Conservation (phyloP, 768 basidiomycete genomes). For the Mycena floridula region DNA sequence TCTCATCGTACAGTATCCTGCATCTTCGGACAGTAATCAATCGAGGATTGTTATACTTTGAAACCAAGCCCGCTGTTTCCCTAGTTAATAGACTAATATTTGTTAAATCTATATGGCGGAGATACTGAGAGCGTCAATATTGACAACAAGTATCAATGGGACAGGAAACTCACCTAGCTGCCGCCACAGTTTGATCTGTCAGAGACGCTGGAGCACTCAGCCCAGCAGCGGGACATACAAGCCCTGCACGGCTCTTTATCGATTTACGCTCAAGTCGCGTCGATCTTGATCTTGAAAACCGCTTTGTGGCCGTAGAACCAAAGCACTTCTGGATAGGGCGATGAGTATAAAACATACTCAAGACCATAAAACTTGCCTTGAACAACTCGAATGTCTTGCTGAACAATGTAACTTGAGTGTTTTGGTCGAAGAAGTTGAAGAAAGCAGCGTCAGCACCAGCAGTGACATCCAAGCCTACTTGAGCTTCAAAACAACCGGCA, state of each 20-base stretch:
- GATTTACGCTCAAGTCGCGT: not conserved
- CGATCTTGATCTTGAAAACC: not conserved
- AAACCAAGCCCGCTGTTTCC: too few relatives aligned
- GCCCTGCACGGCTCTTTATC: not conserved
- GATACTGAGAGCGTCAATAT: too few relatives aligned
- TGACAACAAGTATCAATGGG: too few relatives aligned
- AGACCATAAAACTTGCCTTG: slow-evolving; percentile 15
- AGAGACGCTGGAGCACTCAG: not conserved
- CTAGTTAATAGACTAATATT: too few relatives aligned
- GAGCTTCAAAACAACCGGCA: slow-evolving; percentile 27
- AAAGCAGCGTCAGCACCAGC: slow-evolving; percentile 25
- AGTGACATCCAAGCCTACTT: slow-evolving; percentile 23
- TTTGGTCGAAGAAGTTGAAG: slow-evolving; percentile 23
- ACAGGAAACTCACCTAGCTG: not conserved
- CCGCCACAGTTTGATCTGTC: not conserved
- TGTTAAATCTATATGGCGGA: too few relatives aligned
- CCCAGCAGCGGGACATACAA: slow-evolving; percentile 1
- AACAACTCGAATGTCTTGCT: slow-evolving; percentile 25
- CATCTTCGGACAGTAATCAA: too few relatives aligned
- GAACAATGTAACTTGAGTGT: slow-evolving; percentile 20
- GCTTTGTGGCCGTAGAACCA: not conserved
- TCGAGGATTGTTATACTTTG: too few relatives aligned
- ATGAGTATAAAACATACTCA: not conserved
- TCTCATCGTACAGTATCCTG: too few relatives aligned
- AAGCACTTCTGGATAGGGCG: not conserved